A percentile compares a stretch with the other conserved stretches of the same genome.
Evolutionary conservation across 805 yeast genomes (phyloP).

Genomic region (Wickerhamiella hasegawae): DNA sequence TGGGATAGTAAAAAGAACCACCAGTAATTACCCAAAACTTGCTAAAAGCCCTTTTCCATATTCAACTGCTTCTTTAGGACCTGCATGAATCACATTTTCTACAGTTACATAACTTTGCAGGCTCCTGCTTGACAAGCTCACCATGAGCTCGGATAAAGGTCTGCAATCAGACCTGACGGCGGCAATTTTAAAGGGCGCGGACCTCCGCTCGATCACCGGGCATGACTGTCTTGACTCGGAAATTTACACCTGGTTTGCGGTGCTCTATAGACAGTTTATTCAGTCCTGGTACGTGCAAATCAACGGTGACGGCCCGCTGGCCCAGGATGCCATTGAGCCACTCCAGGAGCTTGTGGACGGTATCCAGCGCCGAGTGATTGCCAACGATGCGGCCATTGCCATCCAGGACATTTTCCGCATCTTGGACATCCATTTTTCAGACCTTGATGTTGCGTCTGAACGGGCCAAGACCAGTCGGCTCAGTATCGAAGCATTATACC

Average conservation of each 20-base stretch:
- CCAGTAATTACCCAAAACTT: no score
- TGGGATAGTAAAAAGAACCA: no score
- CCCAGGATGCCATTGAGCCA: constrained; percentile 1
- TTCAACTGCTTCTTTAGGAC: no score
- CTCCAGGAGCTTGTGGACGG: not conserved
- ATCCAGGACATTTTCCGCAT: not conserved
- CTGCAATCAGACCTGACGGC: not conserved
- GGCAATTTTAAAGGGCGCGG: not conserved
- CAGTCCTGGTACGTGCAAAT: constrained; percentile 5
- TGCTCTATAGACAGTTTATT: constrained; percentile 4
- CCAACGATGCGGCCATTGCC: not conserved
- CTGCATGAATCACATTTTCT: no score
- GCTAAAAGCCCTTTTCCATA: no score
- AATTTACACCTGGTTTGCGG: constrained; percentile 4
- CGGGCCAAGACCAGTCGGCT: not conserved
- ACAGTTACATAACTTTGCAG: no score
- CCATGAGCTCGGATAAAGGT: no score
- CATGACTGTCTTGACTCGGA: constrained; percentile 2
- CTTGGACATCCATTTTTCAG: not conserved
- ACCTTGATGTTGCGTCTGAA: not conserved
- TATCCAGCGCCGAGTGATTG: not conserved
- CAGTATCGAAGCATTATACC: not conserved
- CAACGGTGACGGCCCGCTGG: constrained; percentile 3
- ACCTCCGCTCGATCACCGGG: not conserved
- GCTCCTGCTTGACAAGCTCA: no score